Base-by-base conservation (phyloP, 345 rosid species). In the Leavenworthia alabamica region DNA sequence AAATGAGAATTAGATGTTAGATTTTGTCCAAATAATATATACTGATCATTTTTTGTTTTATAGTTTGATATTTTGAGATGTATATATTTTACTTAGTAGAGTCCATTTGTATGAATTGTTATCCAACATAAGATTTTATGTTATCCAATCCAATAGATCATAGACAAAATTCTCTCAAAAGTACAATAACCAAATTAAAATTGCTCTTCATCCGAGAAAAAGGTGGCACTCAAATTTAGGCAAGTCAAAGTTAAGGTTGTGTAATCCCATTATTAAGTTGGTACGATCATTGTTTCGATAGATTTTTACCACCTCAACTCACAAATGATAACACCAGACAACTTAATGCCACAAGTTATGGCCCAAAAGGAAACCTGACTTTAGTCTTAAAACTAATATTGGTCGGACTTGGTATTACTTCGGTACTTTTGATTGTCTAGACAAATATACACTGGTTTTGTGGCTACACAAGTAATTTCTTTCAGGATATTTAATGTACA, bases 371-470 rank as follows among this genome's bases (percentile, higher is more conserved):
- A 64, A 54, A 43, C 45, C 54, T 44, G 23, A 64, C 27, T 32
- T 33, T 1, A 53, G 37, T 32, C 24, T 13, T 33, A 33, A 23
- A 43, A 44, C 45, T 44, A 54, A 32, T 33, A 33, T 43, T 64
- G 61, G 53, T 43, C 60, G 27, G 35, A 65, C 54, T 43, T 12
- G 70, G 44, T 33, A 54, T 54, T 33, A 65, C 28, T 55, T 65
- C 29, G 33, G 63, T 27, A 46, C 63, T 46, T 27, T 66, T 56
- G 63, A 56, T 66, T 46, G 48, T 46, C 48, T 48, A 36, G 71
- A 56, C 29, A 48, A 24, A 26, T 17, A 24, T 45, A 56, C 8
- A 35, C 48, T 26, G 27, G 27, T 36, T 66, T 36, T 46, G 22
- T 45, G 62, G 55, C 63, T 17, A 56, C 47, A 45, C 39, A 35